phyloP scores from a whole-genome alignment of 2,329 filamentous ascomycete genomes.

The Chaetomium strumarium region DNA sequence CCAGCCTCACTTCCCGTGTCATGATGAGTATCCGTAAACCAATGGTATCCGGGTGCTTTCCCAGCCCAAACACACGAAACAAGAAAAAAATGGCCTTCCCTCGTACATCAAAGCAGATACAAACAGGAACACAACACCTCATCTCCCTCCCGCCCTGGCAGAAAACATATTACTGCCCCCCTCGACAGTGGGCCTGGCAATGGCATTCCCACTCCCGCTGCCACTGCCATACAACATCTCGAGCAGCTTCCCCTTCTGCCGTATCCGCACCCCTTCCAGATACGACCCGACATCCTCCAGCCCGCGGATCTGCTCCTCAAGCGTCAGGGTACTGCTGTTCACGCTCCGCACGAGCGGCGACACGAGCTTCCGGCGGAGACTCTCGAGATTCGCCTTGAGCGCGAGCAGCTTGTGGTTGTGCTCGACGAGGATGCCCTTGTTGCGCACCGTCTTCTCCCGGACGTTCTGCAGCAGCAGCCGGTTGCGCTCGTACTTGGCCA shows the following conservation, averaged over 20 bases:
- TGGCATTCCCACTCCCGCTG: not conserved
- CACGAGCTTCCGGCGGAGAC: constrained; percentile 74
- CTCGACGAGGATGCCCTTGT: constrained; percentile 80
- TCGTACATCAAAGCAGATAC: too few relatives aligned
- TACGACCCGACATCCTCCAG: constrained; percentile 75
- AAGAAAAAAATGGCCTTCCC: too few relatives aligned
- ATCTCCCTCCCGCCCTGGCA: not conserved
- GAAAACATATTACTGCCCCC: constrained; percentile 3
- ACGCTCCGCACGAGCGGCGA: constrained; percentile 71
- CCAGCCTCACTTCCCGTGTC: too few relatives aligned
- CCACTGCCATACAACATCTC: constrained; percentile 65
- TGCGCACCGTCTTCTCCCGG: constrained; percentile 73
- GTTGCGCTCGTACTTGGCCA: constrained; percentile 93
- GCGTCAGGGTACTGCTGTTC: constrained; percentile 61
- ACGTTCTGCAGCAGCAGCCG: constrained; percentile 71
- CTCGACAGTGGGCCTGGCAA: not conserved
- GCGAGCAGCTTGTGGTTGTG: constrained; percentile 80
- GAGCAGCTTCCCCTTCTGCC: constrained; percentile 78
- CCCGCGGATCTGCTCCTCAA: constrained; percentile 82
- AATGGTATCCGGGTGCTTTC: too few relatives aligned
- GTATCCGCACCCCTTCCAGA: constrained; percentile 66
- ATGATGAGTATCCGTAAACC: too few relatives aligned
- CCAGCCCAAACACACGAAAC: too few relatives aligned
- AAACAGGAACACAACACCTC: too few relatives aligned
- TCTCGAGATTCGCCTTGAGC: constrained; percentile 81